Evolutionary conservation across 805 yeast genomes (phyloP).

Genomic region (Metschnikowia similis): DNA sequence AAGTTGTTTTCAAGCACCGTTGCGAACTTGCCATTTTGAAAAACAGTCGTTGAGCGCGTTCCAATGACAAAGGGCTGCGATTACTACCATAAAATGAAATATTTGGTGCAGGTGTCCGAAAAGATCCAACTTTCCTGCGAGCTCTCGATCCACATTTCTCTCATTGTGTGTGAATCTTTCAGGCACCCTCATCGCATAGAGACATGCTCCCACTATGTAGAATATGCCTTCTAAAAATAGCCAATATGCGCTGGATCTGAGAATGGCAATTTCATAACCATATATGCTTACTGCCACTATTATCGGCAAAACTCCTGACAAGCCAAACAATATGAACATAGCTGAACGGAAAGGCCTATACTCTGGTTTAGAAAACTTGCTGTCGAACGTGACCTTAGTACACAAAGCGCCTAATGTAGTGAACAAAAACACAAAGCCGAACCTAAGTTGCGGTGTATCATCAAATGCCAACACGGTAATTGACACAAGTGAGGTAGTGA

Average conservation of each 20-base stretch:
- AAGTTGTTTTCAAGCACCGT: neutral
- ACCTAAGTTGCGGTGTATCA: constrained; percentile 37
- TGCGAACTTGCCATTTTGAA: constrained; percentile 6
- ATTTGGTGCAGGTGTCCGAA: constrained; percentile 84
- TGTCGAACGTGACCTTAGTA: constrained; percentile 57
- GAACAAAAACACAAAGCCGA: constrained; percentile 44
- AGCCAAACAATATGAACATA: constrained; percentile 77
- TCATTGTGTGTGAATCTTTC: constrained; percentile 48
- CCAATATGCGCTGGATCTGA: constrained; percentile 57
- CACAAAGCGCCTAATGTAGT: constrained; percentile 57
- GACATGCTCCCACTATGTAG: constrained; percentile 72
- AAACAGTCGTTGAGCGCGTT: constrained; percentile 48
- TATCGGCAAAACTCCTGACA: constrained; percentile 72
- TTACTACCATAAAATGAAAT: constrained; percentile 72
- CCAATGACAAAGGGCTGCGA: constrained; percentile 74
- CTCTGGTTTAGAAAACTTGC: constrained; percentile 60
- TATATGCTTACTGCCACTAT: constrained; percentile 44
- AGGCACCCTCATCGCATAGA: constrained; percentile 78
- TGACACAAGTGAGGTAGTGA: constrained; percentile 39
- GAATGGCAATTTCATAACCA: constrained; percentile 47
- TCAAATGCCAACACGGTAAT: constrained; percentile 38
- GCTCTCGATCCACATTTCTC: constrained; percentile 14
- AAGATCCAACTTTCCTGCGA: constrained; percentile 47
- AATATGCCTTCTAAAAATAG: constrained; percentile 65
- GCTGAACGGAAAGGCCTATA: constrained; percentile 76